A percentile compares a stretch with the other conserved stretches of the same genome.
These are phyloP conservation scores for Melanopsichium pennsylvanicum DNA, from an alignment of 1,284 basidiomycete species.

Conservation along the genomic window DNA sequence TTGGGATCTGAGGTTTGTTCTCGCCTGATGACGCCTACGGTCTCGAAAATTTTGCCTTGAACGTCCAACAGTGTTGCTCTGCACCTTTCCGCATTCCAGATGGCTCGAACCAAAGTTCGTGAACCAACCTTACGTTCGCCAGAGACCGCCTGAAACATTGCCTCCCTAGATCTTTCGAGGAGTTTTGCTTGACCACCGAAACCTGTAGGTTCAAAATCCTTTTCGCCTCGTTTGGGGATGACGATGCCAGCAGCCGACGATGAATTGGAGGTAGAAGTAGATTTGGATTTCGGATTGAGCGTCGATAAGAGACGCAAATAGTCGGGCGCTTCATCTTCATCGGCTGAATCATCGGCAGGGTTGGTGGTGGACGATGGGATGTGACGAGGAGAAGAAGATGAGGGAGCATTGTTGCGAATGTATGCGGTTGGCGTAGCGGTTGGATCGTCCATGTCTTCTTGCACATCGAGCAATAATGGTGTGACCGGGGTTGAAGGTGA, in stretches of 20 bases:
- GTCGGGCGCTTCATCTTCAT: slow-evolving; percentile 44
- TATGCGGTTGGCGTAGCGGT: slow-evolving; percentile 18
- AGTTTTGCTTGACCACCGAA: slow-evolving; percentile 75
- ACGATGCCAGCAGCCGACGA: slow-evolving; percentile 6
- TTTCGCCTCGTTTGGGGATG: slow-evolving; percentile 62
- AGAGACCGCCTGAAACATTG: slow-evolving; percentile 83
- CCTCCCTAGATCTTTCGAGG: slow-evolving; percentile 80
- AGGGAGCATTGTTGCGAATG: not conserved
- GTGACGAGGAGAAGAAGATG: not conserved
- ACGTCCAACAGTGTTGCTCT: slow-evolving; percentile 53
- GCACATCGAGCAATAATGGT: not conserved
- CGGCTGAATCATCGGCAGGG: slow-evolving; percentile 22
- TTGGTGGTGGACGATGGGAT: not conserved
- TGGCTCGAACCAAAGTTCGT: slow-evolving; percentile 50
- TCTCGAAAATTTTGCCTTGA: slow-evolving; percentile 56
- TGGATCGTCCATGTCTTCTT: slow-evolving; percentile 30
- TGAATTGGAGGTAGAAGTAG: not conserved
- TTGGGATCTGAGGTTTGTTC: not conserved
- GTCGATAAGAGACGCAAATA: slow-evolving; percentile 39
- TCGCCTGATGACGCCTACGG: slow-evolving; percentile 48
- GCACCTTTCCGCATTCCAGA: slow-evolving; percentile 47
- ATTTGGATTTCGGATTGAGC: slow-evolving; percentile 26
- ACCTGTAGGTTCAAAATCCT: slow-evolving; percentile 78
- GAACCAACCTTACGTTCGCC: slow-evolving; percentile 70
- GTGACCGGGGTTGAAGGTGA: slow-evolving; percentile 2